Evolutionary conservation across 805 yeast genomes (phyloP).

Genomic region (Pichia manshurica): DNA sequence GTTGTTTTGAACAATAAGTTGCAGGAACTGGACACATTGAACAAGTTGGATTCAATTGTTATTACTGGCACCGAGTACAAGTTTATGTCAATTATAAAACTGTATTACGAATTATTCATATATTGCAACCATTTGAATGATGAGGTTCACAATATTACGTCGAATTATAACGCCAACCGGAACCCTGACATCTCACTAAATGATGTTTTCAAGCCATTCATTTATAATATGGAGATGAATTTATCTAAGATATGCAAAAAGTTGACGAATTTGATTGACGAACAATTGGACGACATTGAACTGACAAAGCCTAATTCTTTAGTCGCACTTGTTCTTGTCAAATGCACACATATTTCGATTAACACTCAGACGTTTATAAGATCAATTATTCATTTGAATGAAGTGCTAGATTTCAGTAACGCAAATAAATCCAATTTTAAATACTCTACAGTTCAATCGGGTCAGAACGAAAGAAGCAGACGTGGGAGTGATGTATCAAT

Average conservation of each 20-base stretch:
- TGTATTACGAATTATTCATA: constrained; percentile 20
- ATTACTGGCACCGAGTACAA: constrained; percentile 21
- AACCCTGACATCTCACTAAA: neutral
- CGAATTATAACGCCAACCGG: neutral
- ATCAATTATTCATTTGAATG: constrained; percentile 23
- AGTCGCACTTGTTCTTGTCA: constrained; percentile 22
- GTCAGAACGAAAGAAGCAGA: neutral
- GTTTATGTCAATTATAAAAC: constrained; percentile 24
- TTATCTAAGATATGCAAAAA: constrained; percentile 26
- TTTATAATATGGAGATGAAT: constrained; percentile 28
- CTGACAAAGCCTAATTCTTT: constrained; percentile 22
- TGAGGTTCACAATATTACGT: constrained; percentile 3
- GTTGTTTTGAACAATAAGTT: constrained; percentile 18
- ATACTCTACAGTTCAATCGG: no score
- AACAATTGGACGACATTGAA: constrained; percentile 29
- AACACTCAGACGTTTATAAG: constrained; percentile 16
- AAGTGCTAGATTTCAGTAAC: constrained; percentile 2
- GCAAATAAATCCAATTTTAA: neutral
- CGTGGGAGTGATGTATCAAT: constrained; percentile 6
- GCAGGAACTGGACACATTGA: constrained; percentile 15
- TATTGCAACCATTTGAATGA: constrained; percentile 10
- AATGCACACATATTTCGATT: constrained; percentile 23
- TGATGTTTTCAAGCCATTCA: constrained; percentile 22
- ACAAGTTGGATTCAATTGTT: constrained; percentile 12
- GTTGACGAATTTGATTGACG: constrained; percentile 26